Evolutionary conservation across 768 basidiomycete species (phyloP).

Genomic region (Russula brevipes): DNA sequence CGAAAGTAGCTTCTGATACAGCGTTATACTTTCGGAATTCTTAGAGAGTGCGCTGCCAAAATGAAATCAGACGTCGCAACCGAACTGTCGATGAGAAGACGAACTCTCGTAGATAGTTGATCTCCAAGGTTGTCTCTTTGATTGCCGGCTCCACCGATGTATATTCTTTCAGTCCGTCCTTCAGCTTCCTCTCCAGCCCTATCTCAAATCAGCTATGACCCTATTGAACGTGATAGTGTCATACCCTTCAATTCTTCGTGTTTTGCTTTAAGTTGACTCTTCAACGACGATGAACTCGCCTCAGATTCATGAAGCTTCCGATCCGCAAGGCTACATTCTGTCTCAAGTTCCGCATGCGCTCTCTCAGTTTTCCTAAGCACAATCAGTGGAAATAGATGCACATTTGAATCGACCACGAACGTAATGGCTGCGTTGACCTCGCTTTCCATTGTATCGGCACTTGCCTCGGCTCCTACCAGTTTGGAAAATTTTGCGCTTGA

Average conservation of each 20-base stretch:
- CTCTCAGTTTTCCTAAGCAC: constrained; percentile 59
- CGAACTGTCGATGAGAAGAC: constrained; percentile 20
- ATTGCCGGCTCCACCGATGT: constrained; percentile 47
- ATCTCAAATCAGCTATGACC: not conserved
- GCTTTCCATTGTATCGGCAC: constrained; percentile 63
- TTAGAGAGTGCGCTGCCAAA: constrained; percentile 29
- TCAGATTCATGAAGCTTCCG: constrained; percentile 60
- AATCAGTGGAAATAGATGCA: not conserved
- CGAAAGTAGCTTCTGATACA: constrained; percentile 52
- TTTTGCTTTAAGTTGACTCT: constrained; percentile 57
- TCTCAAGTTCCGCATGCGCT: constrained; percentile 48
- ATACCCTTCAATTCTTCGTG: constrained; percentile 58
- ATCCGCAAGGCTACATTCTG: constrained; percentile 42
- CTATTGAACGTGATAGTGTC: constrained; percentile 21
- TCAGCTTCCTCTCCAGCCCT: constrained; percentile 50
- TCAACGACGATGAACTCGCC: constrained; percentile 53
- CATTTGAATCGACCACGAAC: constrained; percentile 39
- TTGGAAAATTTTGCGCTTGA: constrained; percentile 59
- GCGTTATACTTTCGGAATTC: constrained; percentile 36
- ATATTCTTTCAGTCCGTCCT: constrained; percentile 38
- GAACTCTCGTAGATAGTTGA: constrained; percentile 44
- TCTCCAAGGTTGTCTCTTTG: constrained; percentile 40
- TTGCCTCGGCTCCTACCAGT: constrained; percentile 55
- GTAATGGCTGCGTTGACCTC: constrained; percentile 54
- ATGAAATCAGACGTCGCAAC: constrained; percentile 2